Conservation (phyloP, 345 rosid species). For the Cardamine chenopodiifolia region DNA sequence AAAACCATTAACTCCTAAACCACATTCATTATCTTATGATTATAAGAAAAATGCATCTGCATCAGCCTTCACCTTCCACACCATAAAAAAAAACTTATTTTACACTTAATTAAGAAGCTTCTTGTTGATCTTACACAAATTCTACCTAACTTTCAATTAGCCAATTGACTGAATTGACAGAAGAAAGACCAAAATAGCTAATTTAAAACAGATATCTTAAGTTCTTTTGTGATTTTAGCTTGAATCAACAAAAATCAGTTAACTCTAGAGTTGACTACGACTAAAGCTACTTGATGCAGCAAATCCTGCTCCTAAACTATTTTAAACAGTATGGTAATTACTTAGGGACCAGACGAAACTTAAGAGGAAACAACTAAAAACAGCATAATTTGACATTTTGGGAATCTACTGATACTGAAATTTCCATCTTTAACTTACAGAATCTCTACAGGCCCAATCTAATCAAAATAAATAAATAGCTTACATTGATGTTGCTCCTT, state of each 20-base stretch:
- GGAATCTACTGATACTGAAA: slow-evolving; percentile 12
- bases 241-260: neutral
- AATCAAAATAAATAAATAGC: slow-evolving; percentile 23
- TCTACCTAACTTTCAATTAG: slow-evolving; percentile 33
- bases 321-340: neutral
- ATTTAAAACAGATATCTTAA: neutral
- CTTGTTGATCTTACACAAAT: slow-evolving; percentile 27
- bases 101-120: slow-evolving; percentile 30
- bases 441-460: neutral
- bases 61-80: slow-evolving; percentile 35
- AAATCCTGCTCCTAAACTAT: slow-evolving; percentile 8
- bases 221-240: neutral
- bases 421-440: slow-evolving; percentile 2
- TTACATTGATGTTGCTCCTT: slow-evolving; percentile 83
- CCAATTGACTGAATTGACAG: neutral
- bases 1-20: slow-evolving; percentile 27
- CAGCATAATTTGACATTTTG: slow-evolving; percentile 1
- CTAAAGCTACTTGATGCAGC: neutral
- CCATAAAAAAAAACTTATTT: slow-evolving; percentile 1
- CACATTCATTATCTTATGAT: slow-evolving; percentile 33
- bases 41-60: slow-evolving; percentile 24
- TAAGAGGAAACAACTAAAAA: slow-evolving; percentile 11
- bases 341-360: slow-evolving; percentile 7
- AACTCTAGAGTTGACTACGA: neutral
- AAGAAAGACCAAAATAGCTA: neutral